A percentile compares a stretch with the other conserved stretches of the same genome.
phyloP scores from a whole-genome alignment of 257 asterid genomes.

The Capsicum pubescens region DNA sequence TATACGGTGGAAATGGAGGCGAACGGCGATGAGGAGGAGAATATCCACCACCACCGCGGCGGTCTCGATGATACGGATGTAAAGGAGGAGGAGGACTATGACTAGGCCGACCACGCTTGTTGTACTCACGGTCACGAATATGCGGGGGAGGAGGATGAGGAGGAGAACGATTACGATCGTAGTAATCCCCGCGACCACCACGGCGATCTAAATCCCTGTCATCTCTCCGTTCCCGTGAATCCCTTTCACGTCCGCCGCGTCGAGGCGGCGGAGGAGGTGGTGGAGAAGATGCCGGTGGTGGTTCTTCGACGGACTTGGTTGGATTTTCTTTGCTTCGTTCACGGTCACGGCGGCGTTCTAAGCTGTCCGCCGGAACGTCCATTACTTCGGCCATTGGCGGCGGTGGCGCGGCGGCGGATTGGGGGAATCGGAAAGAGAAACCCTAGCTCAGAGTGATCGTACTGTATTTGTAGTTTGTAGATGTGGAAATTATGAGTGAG shows the following conservation, averaged over 20 bases:
- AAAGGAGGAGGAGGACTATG: constrained; percentile 95
- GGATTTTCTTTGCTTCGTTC: constrained; percentile 38
- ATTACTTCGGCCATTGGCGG: constrained; percentile 55
- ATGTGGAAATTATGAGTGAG: background rate
- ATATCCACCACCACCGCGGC: constrained; percentile 82
- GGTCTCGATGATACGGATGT: constrained; percentile 74
- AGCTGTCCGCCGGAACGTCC: constrained; percentile 44
- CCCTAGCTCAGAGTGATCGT: constrained; percentile 27
- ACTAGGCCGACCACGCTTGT: constrained; percentile 79
- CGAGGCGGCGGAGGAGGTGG: constrained; percentile 50
- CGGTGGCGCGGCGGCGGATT: constrained; percentile 22
- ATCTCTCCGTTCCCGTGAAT: constrained; percentile 74
- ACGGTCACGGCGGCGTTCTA: constrained; percentile 42
- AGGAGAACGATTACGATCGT: constrained; percentile 78
- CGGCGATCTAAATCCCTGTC: constrained; percentile 79
- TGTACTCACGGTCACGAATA: constrained; percentile 64
- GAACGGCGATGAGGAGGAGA: constrained; percentile 70
- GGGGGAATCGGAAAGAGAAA: constrained; percentile 1
- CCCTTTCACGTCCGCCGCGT: constrained; percentile 75
- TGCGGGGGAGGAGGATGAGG: constrained; percentile 71
- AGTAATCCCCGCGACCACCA: constrained; percentile 63
- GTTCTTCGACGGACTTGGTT: constrained; percentile 46
- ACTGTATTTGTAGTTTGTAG: constrained; percentile 1
- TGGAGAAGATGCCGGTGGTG: constrained; percentile 53
- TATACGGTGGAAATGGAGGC: constrained; percentile 59